A percentile compares a stretch with the other conserved stretches of the same genome.
These are phyloP conservation scores for Passalora sequoiae DNA, from an alignment of 2,329 filamentous ascomycete genomes.

Conservation along the genomic window DNA sequence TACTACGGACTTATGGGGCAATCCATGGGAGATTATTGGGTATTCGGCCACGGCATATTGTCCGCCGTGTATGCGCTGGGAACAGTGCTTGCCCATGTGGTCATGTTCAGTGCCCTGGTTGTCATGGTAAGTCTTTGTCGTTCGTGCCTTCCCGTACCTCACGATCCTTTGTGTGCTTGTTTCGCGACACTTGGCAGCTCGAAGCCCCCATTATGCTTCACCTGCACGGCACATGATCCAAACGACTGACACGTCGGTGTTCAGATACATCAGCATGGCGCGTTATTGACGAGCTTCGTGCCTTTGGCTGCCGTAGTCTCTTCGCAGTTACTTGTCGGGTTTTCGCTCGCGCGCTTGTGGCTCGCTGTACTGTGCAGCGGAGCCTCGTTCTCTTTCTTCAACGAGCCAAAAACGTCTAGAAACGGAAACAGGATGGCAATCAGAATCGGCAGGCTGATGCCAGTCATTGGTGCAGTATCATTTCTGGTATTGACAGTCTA, in stretches of 20 bases:
- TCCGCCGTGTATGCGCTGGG: constrained; percentile 19
- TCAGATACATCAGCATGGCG: constrained; percentile 26
- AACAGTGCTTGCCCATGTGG: constrained; percentile 22
- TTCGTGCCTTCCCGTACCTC: constrained; percentile 1
- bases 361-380: constrained; percentile 29
- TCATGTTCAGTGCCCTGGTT: constrained; percentile 24
- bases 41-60: constrained; percentile 21
- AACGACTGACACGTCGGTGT: background rate
- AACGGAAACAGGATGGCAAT: constrained; percentile 32
- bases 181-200: too few species aligned
- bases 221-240: too few species aligned
- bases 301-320: constrained; percentile 28
- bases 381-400: constrained; percentile 28
- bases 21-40: constrained; percentile 21
- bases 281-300: constrained; percentile 25
- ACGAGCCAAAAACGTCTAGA: constrained; percentile 26
- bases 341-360: constrained; percentile 30
- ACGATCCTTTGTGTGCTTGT: too few species aligned
- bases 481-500: constrained; percentile 35
- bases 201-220: too few species aligned
- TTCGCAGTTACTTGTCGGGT: constrained; percentile 27
- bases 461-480: constrained; percentile 34
- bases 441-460: constrained; percentile 36
- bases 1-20: constrained; percentile 23
- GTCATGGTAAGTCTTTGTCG: constrained; percentile 28